Conservation (phyloP, 352 stramenopile genomes). For the Globisporangium apiculatum region DNA sequence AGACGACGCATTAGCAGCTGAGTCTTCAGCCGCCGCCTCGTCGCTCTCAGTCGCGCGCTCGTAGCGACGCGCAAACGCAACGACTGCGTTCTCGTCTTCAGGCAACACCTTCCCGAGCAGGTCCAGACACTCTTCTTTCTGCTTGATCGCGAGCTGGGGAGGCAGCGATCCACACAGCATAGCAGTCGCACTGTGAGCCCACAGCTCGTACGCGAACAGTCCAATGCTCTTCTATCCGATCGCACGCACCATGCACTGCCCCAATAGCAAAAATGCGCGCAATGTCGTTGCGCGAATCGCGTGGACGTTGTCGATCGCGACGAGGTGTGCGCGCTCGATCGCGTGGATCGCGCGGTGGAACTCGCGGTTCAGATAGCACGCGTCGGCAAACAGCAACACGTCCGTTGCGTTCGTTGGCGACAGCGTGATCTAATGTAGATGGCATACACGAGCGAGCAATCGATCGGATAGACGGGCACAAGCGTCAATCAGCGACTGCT, state of each 20-base stretch:
- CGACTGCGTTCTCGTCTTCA: slow-evolving; percentile 46
- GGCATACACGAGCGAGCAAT: neutral
- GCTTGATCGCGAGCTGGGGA: slow-evolving; percentile 57
- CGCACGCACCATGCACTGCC: slow-evolving; percentile 62
- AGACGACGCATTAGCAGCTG: neutral
- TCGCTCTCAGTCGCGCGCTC: slow-evolving; percentile 12
- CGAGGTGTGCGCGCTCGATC: slow-evolving; percentile 42
- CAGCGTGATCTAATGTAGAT: slow-evolving; percentile 33
- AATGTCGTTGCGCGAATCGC: slow-evolving; percentile 24
- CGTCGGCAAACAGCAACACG: slow-evolving; percentile 71
- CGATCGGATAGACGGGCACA: neutral
- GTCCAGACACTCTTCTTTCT: slow-evolving; percentile 80
- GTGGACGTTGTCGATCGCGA: slow-evolving; percentile 22
- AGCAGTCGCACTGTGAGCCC: no score
- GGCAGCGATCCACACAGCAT: neutral
- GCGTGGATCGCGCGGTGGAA: slow-evolving; percentile 75
- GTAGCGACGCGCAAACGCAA: slow-evolving; percentile 41
- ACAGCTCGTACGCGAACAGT: no score
- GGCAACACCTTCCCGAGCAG: slow-evolving; percentile 52
- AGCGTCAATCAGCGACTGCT: neutral
- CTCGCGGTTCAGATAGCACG: slow-evolving; percentile 59
- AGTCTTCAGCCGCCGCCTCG: neutral
- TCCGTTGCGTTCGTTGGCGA: slow-evolving; percentile 35
- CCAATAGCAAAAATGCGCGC: slow-evolving; percentile 45
- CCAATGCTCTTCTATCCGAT: neutral